Evolutionary conservation across 495 filamentous ascomycete species (phyloP).

Genomic region (Annulohypoxylon bovei): DNA sequence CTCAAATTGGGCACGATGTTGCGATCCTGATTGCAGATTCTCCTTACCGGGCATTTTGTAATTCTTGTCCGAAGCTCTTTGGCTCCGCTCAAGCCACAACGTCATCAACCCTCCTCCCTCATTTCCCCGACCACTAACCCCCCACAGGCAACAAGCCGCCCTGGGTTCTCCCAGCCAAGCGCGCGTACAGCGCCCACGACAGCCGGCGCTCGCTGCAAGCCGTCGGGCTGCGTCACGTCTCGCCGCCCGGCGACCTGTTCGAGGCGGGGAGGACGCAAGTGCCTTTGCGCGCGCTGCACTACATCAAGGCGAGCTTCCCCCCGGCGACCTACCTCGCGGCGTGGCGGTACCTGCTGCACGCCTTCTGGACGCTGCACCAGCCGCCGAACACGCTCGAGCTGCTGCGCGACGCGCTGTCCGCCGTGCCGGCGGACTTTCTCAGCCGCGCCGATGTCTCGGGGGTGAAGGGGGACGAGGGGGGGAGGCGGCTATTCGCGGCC

Average conservation of each 20-base stretch:
- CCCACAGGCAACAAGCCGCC: conserved; percentile 75
- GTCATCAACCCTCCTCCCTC: neutral
- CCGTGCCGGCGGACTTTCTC: conserved; percentile 36
- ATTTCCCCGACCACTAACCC: neutral
- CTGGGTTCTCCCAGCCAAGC: conserved; percentile 75
- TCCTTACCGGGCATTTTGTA: neutral
- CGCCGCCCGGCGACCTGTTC: conserved; percentile 53
- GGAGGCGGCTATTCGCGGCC: conserved; percentile 40
- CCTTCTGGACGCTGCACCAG: conserved; percentile 49
- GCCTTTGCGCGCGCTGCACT: conserved; percentile 72
- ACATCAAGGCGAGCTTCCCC: conserved; percentile 66
- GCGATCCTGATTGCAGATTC: too few species aligned
- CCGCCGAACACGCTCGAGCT: conserved; percentile 47
- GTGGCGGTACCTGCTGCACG: conserved; percentile 49
- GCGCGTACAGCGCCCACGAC: conserved; percentile 65
- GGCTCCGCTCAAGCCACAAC: neutral
- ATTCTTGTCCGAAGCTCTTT: neutral
- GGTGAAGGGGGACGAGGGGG: conserved; percentile 17
- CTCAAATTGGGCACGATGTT: neutral
- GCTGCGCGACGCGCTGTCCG: conserved; percentile 43
- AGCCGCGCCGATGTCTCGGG: conserved; percentile 14
- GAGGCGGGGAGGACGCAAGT: conserved; percentile 49
- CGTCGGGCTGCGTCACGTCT: conserved; percentile 58
- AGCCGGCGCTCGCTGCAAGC: conserved; percentile 62
- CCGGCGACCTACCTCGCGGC: conserved; percentile 37